These are phyloP conservation scores for Fusarium continuum DNA, from an alignment of 2,329 filamentous ascomycete genomes.

Conservation along the genomic window DNA sequence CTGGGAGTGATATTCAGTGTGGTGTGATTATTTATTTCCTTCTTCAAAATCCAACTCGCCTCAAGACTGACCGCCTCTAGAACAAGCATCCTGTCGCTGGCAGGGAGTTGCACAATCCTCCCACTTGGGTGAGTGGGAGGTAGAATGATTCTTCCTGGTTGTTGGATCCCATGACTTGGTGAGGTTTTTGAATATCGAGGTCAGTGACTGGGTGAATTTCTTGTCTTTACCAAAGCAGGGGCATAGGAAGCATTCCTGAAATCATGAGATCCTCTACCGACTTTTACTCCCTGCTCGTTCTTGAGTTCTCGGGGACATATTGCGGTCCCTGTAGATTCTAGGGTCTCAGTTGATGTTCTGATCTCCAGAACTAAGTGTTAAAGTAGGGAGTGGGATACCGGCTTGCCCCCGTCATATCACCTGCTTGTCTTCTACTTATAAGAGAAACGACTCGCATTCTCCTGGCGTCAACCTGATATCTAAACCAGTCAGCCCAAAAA, in stretches of 20 bases:
- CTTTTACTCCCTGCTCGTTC: not conserved
- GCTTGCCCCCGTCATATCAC: slow-evolving; percentile 1
- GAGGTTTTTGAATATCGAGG: slow-evolving; percentile 9
- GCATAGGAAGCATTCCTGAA: slow-evolving; percentile 15
- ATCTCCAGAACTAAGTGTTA: too few species aligned
- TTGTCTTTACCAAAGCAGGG: slow-evolving; percentile 10
- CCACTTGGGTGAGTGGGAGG: slow-evolving; percentile 6
- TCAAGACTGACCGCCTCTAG: slow-evolving; percentile 9
- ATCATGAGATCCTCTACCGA: slow-evolving; percentile 12
- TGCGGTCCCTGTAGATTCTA: not conserved
- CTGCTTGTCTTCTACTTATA: slow-evolving; percentile 5
- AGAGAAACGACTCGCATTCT: not conserved
- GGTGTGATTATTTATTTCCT: slow-evolving; percentile 25
- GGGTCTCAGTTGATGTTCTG: too few species aligned
- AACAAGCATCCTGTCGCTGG: slow-evolving; percentile 8
- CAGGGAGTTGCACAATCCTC: slow-evolving; percentile 15
- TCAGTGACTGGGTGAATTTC: slow-evolving; percentile 22
- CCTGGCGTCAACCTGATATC: not conserved
- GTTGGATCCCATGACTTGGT: not conserved
- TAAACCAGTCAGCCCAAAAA: not conserved
- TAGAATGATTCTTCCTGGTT: slow-evolving; percentile 14
- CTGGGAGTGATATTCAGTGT: slow-evolving; percentile 19
- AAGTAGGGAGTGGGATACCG: too few species aligned
- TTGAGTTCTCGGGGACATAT: not conserved
- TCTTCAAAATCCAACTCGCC: slow-evolving; percentile 2